A percentile compares a stretch with the other conserved stretches of the same genome.
phyloP scores from a whole-genome alignment of 768 basidiomycete species.

The Clathrus columnatus region DNA sequence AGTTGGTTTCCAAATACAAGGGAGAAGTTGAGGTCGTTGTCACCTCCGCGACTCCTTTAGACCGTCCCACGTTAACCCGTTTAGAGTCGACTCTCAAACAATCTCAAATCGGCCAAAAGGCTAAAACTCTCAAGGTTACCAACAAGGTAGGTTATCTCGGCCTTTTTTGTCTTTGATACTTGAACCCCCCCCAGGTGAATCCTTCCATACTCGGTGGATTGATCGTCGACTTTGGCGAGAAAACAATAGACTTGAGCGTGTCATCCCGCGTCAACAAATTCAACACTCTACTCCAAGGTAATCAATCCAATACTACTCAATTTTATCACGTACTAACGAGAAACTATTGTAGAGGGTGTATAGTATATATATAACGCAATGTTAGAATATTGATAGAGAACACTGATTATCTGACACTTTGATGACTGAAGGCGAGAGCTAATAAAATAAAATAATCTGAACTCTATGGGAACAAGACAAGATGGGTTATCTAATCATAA shows the following conservation, averaged over 20 bases:
- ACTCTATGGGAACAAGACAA: background rate
- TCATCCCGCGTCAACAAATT: conserved; percentile 91
- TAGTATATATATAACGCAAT: background rate
- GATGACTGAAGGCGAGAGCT: too few species aligned
- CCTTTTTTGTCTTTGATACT: background rate
- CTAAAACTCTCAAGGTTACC: conserved; percentile 79
- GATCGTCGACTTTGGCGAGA: conserved; percentile 95
- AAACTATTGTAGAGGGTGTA: background rate
- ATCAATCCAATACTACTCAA: conserved; percentile 19
- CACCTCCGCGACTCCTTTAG: conserved; percentile 77
- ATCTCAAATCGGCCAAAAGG: conserved; percentile 75
- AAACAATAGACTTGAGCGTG: conserved; percentile 94
- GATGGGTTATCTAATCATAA: background rate
- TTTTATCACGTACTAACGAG: background rate
- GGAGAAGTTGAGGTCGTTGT: conserved; percentile 91
- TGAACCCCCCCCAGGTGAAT: conserved; percentile 57
- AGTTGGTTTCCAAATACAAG: conserved; percentile 78
- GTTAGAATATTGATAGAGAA: too few species aligned
- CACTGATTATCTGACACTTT: too few species aligned
- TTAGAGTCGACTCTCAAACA: conserved; percentile 83
- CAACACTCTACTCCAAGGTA: conserved; percentile 80
- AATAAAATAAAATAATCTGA: too few species aligned
- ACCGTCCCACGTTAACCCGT: conserved; percentile 63
- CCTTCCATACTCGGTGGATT: conserved; percentile 86
- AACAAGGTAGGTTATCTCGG: conserved; percentile 60